Base-by-base conservation (phyloP, 1,284 basidiomycete genomes). In the Phellopilus nigrolimitatus region DNA sequence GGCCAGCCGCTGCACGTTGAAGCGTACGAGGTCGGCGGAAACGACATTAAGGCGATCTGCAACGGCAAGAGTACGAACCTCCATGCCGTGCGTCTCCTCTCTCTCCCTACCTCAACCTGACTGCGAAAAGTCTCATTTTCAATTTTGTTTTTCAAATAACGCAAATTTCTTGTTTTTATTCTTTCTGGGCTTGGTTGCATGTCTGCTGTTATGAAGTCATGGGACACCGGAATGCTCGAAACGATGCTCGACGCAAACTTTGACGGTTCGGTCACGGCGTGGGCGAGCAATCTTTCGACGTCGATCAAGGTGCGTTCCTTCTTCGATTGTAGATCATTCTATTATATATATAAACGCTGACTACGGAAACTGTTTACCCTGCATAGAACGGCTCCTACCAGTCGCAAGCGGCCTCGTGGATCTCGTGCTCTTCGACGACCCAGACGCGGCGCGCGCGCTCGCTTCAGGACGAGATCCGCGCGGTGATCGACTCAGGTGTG, bases 1-100 rank as follows among this genome's bases (percentile, higher is more conserved):
- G 71, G 73, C 8, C 75, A 78, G 56, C 74, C 75, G 5, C 64
- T 78, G 33, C 74, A 78, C 56, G 72, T 73, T 40, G 73, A 76
- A 61, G 70, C 66, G 21, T 56, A 66, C 25, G 66, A 65, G 51
- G 61, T 68, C 6, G 74, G 74, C n/a, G 74, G 71, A 10, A 75
- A 75, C 55, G 63, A 63, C 25, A 72, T 76, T 39, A 57, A 53
- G 25, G 70, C 67, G 25, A 68, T 54, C 37, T 75, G 73, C 60
- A 62, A 57, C 44, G 72, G 72, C 7, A 60, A 61, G 4, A 66
- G 58, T 9, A 76, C 71, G 13, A 79, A 80, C 57, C 62, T 80
- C 27, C 79, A 80, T 56, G 62, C 77, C 4, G 77, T 76, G 57
- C 47, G 68, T 60, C 21, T 21, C 33, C 24, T 24, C 15, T 24